Percentiles rank a stretch among this genome's conserved stretches.
phyloP scores from a whole-genome alignment of 495 filamentous ascomycete species.

The Trichocladium antarcticum region DNA sequence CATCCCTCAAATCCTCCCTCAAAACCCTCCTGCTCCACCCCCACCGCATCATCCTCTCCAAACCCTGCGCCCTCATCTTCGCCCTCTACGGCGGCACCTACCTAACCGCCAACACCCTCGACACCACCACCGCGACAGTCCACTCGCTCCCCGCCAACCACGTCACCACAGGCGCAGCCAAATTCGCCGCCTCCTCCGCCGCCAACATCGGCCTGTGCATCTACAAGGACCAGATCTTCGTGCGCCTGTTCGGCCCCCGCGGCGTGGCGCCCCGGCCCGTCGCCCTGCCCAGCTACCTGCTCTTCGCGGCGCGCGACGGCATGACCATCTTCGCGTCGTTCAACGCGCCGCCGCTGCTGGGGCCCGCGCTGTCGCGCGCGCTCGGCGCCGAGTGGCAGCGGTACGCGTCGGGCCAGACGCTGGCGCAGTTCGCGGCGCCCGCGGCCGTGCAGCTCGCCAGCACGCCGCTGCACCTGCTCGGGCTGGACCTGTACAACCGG shows the following conservation, averaged over 20 bases:
- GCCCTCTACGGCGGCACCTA: conserved; percentile 86
- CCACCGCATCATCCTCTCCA: conserved; percentile 58
- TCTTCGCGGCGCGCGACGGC: conserved; percentile 79
- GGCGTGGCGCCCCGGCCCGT: conserved; percentile 38
- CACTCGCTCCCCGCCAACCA: conserved; percentile 41
- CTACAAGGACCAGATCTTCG: conserved; percentile 85
- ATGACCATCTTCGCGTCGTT: conserved; percentile 90
- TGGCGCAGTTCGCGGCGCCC: conserved; percentile 73
- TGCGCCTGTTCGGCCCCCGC: conserved; percentile 63
- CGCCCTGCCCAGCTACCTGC: conserved; percentile 52
- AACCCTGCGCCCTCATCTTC: conserved; percentile 79
- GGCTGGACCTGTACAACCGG: conserved; percentile 79
- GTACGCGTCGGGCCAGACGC: conserved; percentile 36
- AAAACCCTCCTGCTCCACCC: conserved; percentile 55
- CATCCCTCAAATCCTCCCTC: conserved; percentile 55
- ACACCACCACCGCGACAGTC: conserved; percentile 64
- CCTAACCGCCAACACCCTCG: conserved; percentile 76
- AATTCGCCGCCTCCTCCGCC: conserved; percentile 72
- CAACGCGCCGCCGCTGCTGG: conserved; percentile 73
- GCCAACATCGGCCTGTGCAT: conserved; percentile 86
- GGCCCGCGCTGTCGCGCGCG: conserved; percentile 47
- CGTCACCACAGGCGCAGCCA: conserved; percentile 61
- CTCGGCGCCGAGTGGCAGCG: conserved; percentile 39
- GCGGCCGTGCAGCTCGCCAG: conserved; percentile 70
- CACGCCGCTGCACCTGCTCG: conserved; percentile 81